These are phyloP conservation scores for Phyllosticta citribraziliensis DNA, from an alignment of 2,329 filamentous ascomycete genomes.

Conservation along the genomic window DNA sequence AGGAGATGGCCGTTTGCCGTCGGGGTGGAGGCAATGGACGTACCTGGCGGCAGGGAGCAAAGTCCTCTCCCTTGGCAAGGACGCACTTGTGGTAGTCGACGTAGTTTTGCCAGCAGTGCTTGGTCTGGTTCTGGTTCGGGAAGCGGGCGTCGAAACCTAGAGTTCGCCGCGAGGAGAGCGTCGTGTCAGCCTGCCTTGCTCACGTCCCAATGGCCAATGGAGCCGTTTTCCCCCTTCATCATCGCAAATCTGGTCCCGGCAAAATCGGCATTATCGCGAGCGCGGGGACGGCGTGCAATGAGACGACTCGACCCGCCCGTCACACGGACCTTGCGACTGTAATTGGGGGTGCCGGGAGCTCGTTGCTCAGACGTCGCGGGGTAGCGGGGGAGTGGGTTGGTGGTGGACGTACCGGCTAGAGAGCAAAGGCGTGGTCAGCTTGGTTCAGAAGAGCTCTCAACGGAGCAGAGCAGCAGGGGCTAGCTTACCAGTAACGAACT, in stretches of 20 bases:
- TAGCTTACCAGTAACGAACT: slow-evolving; percentile 96
- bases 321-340: background rate
- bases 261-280: background rate
- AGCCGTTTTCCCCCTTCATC: background rate
- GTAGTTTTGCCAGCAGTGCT: slow-evolving; percentile 99
- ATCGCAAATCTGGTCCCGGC: background rate
- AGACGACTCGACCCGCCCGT: background rate
- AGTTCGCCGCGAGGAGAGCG: background rate
- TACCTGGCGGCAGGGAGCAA: slow-evolving; percentile 94
- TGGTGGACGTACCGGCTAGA: slow-evolving; percentile 38
- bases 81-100: slow-evolving; percentile 99
- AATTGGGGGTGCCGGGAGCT: background rate
- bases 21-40: background rate
- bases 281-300: background rate
- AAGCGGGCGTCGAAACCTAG: slow-evolving; percentile 97
- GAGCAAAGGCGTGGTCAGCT: slow-evolving; percentile 28
- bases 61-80: slow-evolving; percentile 95
- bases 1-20: no score
- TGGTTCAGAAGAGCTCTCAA: slow-evolving; percentile 20
- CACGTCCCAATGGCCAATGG: background rate
- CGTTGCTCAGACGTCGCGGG: background rate
- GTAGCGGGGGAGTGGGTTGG: background rate
- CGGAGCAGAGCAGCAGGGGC: slow-evolving; percentile 14
- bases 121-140: slow-evolving; percentile 95
- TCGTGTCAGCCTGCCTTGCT: background rate